Conservation (phyloP, 441 rosid species). For the Geranium incanum region DNA sequence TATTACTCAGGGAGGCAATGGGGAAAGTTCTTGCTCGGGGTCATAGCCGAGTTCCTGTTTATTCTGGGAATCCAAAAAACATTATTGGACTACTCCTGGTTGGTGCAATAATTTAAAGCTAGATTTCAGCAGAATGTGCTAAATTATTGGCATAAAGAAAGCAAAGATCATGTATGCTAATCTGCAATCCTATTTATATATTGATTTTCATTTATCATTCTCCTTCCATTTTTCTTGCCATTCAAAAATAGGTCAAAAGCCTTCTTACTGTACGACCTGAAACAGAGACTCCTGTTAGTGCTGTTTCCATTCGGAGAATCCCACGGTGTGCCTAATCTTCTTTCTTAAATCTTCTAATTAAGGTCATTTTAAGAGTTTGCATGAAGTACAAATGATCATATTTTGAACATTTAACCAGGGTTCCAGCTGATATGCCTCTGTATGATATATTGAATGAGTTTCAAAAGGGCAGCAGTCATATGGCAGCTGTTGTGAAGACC, state of each 20-base stretch:
- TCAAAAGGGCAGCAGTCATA: slow-evolving; percentile 97
- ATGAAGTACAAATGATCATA: background rate
- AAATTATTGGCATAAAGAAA: background rate
- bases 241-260: slow-evolving; percentile 53
- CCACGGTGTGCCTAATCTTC: slow-evolving; percentile 46
- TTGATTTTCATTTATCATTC: background rate
- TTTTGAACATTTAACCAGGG: slow-evolving; percentile 38
- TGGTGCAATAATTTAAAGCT: slow-evolving; percentile 19
- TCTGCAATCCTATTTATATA: background rate
- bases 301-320: slow-evolving; percentile 86
- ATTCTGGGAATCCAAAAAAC: slow-evolving; percentile 74
- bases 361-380: background rate
- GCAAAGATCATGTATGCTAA: background rate
- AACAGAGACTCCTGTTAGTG: slow-evolving; percentile 89
- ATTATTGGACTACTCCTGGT: slow-evolving; percentile 92
- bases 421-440: slow-evolving; percentile 86
- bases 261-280: slow-evolving; percentile 94
- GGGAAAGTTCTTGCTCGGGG: slow-evolving; percentile 91
- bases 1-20: slow-evolving; percentile 86
- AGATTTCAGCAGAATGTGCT: background rate
- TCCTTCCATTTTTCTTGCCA: background rate
- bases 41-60: slow-evolving; percentile 93
- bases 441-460: slow-evolving; percentile 91
- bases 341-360: background rate
- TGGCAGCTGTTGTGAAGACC: slow-evolving; percentile 93